Evolutionary conservation across 2,329 filamentous ascomycete genomes (phyloP).

Genomic region (Calonectria ilicicola): DNA sequence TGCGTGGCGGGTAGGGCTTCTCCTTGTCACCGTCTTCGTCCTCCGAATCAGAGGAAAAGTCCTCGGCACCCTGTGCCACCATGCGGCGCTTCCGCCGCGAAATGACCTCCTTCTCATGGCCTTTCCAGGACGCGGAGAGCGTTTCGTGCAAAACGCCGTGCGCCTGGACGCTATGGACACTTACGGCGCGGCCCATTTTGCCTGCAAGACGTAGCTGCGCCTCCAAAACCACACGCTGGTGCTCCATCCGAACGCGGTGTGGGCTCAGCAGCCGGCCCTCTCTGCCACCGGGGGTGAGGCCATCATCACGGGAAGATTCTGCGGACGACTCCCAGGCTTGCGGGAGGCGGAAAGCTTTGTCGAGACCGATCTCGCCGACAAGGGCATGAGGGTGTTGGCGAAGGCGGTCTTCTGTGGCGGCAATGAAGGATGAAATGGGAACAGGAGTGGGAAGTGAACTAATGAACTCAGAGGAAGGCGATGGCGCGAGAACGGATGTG

Average conservation of each 20-base stretch:
- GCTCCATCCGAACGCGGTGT: slow-evolving; percentile 74
- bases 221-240: slow-evolving; percentile 75
- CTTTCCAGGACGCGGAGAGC: slow-evolving; percentile 76
- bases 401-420: slow-evolving; percentile 67
- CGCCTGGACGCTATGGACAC: slow-evolving; percentile 80
- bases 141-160: slow-evolving; percentile 78
- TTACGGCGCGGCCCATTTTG: slow-evolving; percentile 73
- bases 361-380: slow-evolving; percentile 82
- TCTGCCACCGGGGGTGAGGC: slow-evolving; percentile 75
- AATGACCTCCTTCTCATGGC: slow-evolving; percentile 72
- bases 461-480: slow-evolving; percentile 57
- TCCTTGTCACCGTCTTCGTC: slow-evolving; percentile 47
- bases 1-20: slow-evolving; percentile 83
- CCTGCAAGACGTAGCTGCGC: slow-evolving; percentile 80
- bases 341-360: slow-evolving; percentile 82
- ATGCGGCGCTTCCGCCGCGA: slow-evolving; percentile 69
- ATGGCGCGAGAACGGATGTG: slow-evolving; percentile 71
- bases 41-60: slow-evolving; percentile 54
- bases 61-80: slow-evolving; percentile 61
- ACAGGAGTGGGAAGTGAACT: slow-evolving; percentile 68
- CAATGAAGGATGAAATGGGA: slow-evolving; percentile 69
- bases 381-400: slow-evolving; percentile 71
- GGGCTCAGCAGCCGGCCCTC: slow-evolving; percentile 77
- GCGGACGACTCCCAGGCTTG: slow-evolving; percentile 61
- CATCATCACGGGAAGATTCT: slow-evolving; percentile 40